Base-by-base conservation (phyloP, 2,329 filamentous ascomycete genomes). In the Salinomyces thailandicus region DNA sequence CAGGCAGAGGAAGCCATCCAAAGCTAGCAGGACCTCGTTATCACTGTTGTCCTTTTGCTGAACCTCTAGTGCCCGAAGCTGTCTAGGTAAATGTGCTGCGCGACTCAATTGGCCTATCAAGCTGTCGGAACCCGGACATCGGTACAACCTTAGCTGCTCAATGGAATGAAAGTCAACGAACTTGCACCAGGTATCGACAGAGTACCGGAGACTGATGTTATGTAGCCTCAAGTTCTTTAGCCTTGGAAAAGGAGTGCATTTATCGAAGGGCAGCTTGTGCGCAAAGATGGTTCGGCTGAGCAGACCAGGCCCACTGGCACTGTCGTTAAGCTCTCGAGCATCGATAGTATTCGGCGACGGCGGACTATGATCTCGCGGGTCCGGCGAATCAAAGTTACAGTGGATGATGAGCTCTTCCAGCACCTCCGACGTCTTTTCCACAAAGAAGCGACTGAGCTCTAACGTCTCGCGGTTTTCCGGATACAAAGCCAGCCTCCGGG, bases 1-100 rank as follows among this genome's bases (percentile, higher is more conserved):
- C 4, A 68, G 52, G 31, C 62, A 65, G 18, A 70, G 43, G 44
- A 69, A 67, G 19, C 62, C 64, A 26, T 70, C 66, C 15, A 70
- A 50, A 1, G 67, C 66, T 2, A 58, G 51, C 18, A 70, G 45
- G 5, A 60, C 61, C 35, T 69, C 66, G 20, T 66, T 63, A 37
- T 69, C 66, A 2, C 48, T 30, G 37, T 69, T 69, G 34, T 69
- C 66, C 18, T 62, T 59, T 42, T 69, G 64, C 47, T 68, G 66
- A 37, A 68, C 52, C 30, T 67, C 63, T 5, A 70, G 43, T 0
- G 58, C 60, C 39, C 66, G 63, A 4, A 70, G 56, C 36, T 60
- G 60, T 30, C 59, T 59, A 1, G 67, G 67, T 8, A 69, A 50
- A 41, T 60, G 57, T 1, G 53, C 53, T 35, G 62, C 62, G 45